Percentiles rank a stretch among this genome's conserved stretches.
Evolutionary conservation across 306 rosid genomes (phyloP).

Genomic region (Vachellia collinsii): DNA sequence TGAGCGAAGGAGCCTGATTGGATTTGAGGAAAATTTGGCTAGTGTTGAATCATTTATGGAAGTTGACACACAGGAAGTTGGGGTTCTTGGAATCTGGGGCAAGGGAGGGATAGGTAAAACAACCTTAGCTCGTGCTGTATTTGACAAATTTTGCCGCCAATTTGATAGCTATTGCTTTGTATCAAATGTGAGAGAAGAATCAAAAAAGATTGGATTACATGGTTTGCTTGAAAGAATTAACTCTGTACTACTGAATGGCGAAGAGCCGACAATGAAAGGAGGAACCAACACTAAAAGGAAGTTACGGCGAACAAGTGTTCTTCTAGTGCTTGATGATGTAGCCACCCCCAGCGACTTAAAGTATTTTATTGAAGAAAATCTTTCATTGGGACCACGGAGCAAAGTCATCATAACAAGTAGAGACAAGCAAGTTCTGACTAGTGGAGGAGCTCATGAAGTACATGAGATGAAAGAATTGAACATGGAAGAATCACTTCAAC

Average conservation of each 20-base stretch:
- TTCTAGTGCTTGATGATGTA: conserved; percentile 38
- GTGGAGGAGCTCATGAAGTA: not conserved
- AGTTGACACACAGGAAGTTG: not conserved
- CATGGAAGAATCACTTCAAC: not conserved
- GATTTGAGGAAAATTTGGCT: not conserved
- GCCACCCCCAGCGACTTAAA: not conserved
- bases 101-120: not conserved
- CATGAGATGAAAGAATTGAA: not conserved
- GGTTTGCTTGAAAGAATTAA: not conserved
- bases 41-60: not conserved
- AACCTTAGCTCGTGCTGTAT: not conserved
- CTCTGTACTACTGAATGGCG: not conserved
- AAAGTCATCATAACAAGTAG: not conserved
- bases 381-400: not conserved
- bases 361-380: not conserved
- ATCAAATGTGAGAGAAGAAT: conserved; percentile 18
- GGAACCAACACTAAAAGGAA: not conserved
- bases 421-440: not conserved
- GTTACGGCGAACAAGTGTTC: conserved; percentile 7
- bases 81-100: conserved; percentile 37
- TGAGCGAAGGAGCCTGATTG: not conserved
- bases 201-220: not conserved
- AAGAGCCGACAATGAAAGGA: not conserved
- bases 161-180: conserved; percentile 24
- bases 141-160: not conserved